phyloP scores from a whole-genome alignment of 2,329 filamentous ascomycete species.

The Conoideocrella luteorostrata region DNA sequence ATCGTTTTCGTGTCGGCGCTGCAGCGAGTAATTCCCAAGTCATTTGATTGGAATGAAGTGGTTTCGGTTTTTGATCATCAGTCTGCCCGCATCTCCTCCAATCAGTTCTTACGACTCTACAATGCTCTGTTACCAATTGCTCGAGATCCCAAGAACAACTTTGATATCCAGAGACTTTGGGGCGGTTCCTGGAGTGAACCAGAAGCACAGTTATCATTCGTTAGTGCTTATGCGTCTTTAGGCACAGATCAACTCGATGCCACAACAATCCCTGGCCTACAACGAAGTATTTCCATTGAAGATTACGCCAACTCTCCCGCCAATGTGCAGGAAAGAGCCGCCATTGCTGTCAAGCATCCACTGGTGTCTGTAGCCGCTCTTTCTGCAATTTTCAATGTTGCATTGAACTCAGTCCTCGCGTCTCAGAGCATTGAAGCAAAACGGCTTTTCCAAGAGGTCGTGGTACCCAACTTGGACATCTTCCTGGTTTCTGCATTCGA shows the following conservation, averaged over 20 bases:
- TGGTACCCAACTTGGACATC: slow-evolving; percentile 68
- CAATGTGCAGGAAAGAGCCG: slow-evolving; percentile 46
- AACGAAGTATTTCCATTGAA: slow-evolving; percentile 65
- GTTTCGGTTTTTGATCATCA: slow-evolving; percentile 76
- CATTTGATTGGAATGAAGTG: slow-evolving; percentile 66
- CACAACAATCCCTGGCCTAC: slow-evolving; percentile 74
- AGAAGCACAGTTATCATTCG: slow-evolving; percentile 87
- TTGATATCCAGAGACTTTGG: slow-evolving; percentile 88
- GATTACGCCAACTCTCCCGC: slow-evolving; percentile 45
- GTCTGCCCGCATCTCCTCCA: slow-evolving; percentile 65
- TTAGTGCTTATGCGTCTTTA: slow-evolving; percentile 77
- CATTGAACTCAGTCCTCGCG: slow-evolving; percentile 53
- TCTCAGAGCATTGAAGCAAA: slow-evolving; percentile 59
- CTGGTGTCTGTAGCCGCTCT: slow-evolving; percentile 84
- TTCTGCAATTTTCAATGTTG: slow-evolving; percentile 59
- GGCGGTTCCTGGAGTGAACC: slow-evolving; percentile 82
- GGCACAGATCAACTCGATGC: slow-evolving; percentile 72
- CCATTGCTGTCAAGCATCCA: slow-evolving; percentile 70
- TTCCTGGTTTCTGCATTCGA: slow-evolving; percentile 74
- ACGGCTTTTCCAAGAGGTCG: slow-evolving; percentile 59
- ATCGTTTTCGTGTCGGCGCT: slow-evolving; percentile 54
- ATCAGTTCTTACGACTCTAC: slow-evolving; percentile 78
- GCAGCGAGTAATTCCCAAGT: slow-evolving; percentile 52
- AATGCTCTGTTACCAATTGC: slow-evolving; percentile 71
- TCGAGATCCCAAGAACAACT: slow-evolving; percentile 35